Conservation (phyloP, 2,329 filamentous ascomycete genomes). For the Bipolaris cookei region DNA sequence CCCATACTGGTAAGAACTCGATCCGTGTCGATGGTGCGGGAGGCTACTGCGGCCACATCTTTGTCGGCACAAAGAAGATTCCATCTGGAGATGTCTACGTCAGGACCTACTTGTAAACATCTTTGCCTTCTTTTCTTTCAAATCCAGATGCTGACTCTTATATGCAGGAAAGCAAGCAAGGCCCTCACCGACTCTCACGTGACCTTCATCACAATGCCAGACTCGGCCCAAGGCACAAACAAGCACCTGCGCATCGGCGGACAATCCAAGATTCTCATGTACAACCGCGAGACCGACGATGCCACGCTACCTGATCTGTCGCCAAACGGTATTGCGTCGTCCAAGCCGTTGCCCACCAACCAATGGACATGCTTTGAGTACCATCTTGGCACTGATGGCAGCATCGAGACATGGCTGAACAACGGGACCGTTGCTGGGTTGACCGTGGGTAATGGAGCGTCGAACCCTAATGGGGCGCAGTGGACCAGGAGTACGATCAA, state of each 20-base stretch:
- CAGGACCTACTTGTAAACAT: conserved; percentile 60
- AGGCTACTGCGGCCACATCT: conserved; percentile 61
- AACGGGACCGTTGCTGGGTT: conserved; percentile 59
- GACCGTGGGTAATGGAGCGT: conserved; percentile 55
- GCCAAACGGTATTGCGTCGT: conserved; percentile 64
- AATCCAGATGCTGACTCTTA: background rate
- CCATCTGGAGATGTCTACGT: conserved; percentile 66
- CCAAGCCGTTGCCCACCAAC: conserved; percentile 58
- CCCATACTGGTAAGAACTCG: conserved; percentile 68
- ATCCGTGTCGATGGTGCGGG: conserved; percentile 75
- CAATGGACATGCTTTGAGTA: conserved; percentile 68
- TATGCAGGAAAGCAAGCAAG: conserved; percentile 60
- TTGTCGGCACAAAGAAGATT: conserved; percentile 64
- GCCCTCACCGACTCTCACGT: conserved; percentile 66
- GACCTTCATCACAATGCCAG: conserved; percentile 69
- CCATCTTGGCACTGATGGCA: conserved; percentile 64
- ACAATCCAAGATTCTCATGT: conserved; percentile 67
- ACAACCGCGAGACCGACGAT: conserved; percentile 68
- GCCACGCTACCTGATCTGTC: conserved; percentile 67
- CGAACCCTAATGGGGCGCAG: conserved; percentile 60
- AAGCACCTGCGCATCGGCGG: conserved; percentile 69
- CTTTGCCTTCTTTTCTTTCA: conserved; percentile 15
- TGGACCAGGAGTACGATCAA: conserved; percentile 60
- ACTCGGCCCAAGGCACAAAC: conserved; percentile 60
- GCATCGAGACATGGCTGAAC: conserved; percentile 67